Percentiles rank a stretch among this genome's conserved stretches.
phyloP scores from a whole-genome alignment of 2,329 filamentous ascomycete genomes.

The Penicillium brasilianum region DNA sequence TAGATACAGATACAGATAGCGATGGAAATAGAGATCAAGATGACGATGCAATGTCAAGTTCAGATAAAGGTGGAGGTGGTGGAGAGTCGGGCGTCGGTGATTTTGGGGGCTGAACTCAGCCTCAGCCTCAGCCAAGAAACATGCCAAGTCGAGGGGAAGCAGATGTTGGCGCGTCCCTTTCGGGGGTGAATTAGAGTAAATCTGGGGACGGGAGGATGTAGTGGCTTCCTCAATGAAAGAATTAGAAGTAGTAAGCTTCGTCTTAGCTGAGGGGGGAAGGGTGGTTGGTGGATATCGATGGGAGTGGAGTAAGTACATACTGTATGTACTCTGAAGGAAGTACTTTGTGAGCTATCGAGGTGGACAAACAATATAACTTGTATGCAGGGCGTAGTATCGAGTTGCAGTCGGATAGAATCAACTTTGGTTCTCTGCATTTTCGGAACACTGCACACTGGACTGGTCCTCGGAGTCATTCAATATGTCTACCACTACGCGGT shows the following conservation, averaged over 20 bases:
- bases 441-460: background rate
- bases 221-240: background rate
- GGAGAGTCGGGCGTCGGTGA: conserved; percentile 10
- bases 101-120: conserved; percentile 9
- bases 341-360: background rate
- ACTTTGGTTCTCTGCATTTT: background rate
- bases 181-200: background rate
- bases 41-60: background rate
- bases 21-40: background rate
- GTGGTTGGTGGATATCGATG: too few species aligned
- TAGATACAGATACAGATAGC: background rate
- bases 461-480: background rate
- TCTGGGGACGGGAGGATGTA: background rate
- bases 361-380: background rate
- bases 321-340: too few species aligned
- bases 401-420: background rate
- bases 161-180: background rate
- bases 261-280: too few species aligned
- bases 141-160: background rate
- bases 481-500: background rate
- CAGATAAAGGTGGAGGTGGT: conserved; percentile 8
- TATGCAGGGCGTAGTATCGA: background rate
- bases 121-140: conserved; percentile 3
- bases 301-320: too few species aligned
- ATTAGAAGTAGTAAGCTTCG: background rate